Evolutionary conservation across 257 asterid genomes (phyloP).

Genomic region (Marsdenia floribunda): DNA sequence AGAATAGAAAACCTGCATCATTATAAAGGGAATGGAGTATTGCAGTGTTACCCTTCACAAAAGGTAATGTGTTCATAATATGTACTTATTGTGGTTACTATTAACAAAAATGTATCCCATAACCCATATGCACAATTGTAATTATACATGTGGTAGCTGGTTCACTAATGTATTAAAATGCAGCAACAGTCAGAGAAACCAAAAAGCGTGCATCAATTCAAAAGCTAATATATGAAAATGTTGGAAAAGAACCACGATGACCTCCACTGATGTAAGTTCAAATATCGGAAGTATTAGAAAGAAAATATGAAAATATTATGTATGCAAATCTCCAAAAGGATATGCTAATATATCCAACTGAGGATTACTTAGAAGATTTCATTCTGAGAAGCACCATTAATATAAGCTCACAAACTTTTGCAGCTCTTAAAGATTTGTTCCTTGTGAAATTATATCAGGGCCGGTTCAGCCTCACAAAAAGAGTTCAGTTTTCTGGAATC

Average conservation of each 20-base stretch:
- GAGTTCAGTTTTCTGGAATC: background rate
- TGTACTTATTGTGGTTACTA: background rate
- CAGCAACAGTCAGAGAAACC: background rate
- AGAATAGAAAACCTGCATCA: slow-evolving; percentile 59
- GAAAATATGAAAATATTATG: background rate
- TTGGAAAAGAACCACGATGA: background rate
- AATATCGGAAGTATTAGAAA: no score
- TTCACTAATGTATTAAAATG: background rate
- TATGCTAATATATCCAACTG: no score
- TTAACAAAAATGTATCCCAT: background rate
- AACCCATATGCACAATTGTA: background rate
- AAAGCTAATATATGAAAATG: background rate
- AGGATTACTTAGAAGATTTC: background rate
- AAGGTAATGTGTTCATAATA: no score
- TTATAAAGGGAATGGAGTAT: slow-evolving; percentile 2
- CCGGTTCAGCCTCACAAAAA: background rate
- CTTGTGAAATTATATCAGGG: background rate
- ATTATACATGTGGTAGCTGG: background rate
- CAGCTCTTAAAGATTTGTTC: background rate
- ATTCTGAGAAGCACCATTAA: background rate
- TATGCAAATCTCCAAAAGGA: background rate
- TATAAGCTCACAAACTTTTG: no score
- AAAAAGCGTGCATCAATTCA: background rate
- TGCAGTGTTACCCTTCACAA: background rate
- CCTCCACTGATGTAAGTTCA: no score